Conservation (phyloP, 192 early-diverging fungal species). For the Coemansia asiatica region DNA sequence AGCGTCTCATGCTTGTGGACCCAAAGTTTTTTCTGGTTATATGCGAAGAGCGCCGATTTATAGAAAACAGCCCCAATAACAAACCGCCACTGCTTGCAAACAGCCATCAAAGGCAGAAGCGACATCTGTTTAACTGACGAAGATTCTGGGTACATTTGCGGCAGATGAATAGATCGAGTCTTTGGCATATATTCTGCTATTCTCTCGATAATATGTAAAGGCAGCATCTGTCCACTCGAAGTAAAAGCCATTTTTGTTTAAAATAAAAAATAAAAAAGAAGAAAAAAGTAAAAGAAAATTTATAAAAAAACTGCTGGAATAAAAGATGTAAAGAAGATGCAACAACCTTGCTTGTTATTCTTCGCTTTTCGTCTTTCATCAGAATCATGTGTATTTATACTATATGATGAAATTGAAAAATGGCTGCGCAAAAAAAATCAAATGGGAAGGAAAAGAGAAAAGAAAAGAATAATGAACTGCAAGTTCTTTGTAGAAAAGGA, state of each 20-base stretch:
- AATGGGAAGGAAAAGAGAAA: background rate
- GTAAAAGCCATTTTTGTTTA: background rate
- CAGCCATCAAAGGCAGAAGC: background rate
- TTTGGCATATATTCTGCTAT: background rate
- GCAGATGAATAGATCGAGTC: background rate
- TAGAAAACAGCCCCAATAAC: background rate
- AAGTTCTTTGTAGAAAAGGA: no score
- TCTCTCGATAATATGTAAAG: background rate
- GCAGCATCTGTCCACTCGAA: background rate
- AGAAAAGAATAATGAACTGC: no score
- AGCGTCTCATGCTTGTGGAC: background rate
- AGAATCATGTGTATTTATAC: background rate
- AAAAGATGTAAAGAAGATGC: background rate
- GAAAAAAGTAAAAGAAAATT: background rate
- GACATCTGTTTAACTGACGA: background rate
- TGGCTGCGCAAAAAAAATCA: background rate
- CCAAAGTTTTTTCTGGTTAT: background rate
- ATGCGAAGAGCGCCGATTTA: background rate
- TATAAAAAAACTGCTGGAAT: background rate
- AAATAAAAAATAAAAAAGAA: background rate
- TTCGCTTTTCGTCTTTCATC: background rate
- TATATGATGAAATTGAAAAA: background rate
- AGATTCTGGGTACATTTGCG: background rate
- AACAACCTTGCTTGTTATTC: background rate
- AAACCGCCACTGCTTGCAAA: background rate